Base-by-base conservation (phyloP, 441 rosid genomes). In the Hypseocharis bilobata region DNA sequence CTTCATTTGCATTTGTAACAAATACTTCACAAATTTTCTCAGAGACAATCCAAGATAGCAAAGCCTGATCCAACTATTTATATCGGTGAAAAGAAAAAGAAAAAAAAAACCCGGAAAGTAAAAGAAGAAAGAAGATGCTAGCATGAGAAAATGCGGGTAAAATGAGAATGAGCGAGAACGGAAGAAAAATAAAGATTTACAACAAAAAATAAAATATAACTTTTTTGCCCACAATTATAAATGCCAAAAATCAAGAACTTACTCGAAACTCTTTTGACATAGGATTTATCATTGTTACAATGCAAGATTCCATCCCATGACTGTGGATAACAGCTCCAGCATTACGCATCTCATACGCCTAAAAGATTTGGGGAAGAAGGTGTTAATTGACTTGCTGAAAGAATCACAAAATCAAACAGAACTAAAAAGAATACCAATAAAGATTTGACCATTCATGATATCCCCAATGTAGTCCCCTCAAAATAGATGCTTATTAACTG, bases 251-350 rank as follows among this genome's bases (percentile, higher is more conserved):
- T 17, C 7, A 69, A 60, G 69, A 58, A 69, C 84, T 82, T 84
- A 87, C 97, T 68, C 84, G 84, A 44, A 93, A 91, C 75, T 88
- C 96, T 71, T 80, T 93, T 65, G 92, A 80, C 44, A 68, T 78
- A 16, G 97, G 99, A 67, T 88, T 82, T 54, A 93, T 70, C 96
- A 93, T 93, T 8, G 99, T 93, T 59, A 81, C 97, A 52, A 93
- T 84, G 73, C 97, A 91, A 65, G 95, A 93, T 76, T 93, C 96
- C 62, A 93, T 82, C 65, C 99, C 97, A 72, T 91, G 99, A 75
- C 97, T 88, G 77, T 93, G 99, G 81, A 91, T 90, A 72, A 88
- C 96, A 72, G 97, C 89, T 69, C 99, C 99, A 56, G 99, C 96
- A 85, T 91, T 75, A 64, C 88, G 84, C 88, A 81, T 85, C 42